These are phyloP conservation scores for Rubia yunnanensis DNA, from an alignment of 257 asterid species.

Conservation along the genomic window DNA sequence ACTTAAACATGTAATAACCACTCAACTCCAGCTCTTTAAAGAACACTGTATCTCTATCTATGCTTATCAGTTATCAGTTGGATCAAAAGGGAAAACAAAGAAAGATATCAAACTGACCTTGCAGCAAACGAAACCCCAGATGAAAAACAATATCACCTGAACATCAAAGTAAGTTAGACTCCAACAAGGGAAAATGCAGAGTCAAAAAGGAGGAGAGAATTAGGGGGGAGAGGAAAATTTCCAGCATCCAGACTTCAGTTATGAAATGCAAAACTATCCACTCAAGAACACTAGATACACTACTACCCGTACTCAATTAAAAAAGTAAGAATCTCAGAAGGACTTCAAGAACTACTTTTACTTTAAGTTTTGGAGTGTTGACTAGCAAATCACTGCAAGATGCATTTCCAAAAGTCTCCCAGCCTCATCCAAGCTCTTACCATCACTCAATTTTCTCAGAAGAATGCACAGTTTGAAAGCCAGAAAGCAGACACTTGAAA, in stretches of 20 bases:
- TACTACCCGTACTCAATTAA: background rate
- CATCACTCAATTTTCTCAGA: background rate
- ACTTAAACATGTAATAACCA: slow-evolving; percentile 12
- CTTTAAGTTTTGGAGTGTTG: background rate
- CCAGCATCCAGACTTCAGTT: background rate
- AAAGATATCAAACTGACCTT: slow-evolving; percentile 55
- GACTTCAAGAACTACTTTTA: background rate
- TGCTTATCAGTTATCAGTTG: background rate
- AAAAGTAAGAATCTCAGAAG: background rate
- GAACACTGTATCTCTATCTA: background rate
- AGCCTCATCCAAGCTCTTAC: background rate
- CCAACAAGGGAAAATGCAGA: slow-evolving; percentile 6
- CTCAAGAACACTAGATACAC: background rate
- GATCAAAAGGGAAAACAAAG: background rate
- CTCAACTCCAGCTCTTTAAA: slow-evolving; percentile 8
- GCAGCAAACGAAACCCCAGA: slow-evolving; percentile 83
- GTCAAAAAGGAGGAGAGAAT: background rate
- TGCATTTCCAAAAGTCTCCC: background rate
- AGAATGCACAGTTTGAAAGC: background rate
- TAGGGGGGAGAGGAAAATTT: background rate
- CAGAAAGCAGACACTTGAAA: background rate
- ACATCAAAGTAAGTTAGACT: slow-evolving; percentile 22
- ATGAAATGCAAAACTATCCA: background rate
- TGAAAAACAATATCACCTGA: slow-evolving; percentile 71
- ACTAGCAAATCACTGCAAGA: background rate